Evolutionary conservation across 1,284 basidiomycete species (phyloP).

Genomic region (Tilletia indica): DNA sequence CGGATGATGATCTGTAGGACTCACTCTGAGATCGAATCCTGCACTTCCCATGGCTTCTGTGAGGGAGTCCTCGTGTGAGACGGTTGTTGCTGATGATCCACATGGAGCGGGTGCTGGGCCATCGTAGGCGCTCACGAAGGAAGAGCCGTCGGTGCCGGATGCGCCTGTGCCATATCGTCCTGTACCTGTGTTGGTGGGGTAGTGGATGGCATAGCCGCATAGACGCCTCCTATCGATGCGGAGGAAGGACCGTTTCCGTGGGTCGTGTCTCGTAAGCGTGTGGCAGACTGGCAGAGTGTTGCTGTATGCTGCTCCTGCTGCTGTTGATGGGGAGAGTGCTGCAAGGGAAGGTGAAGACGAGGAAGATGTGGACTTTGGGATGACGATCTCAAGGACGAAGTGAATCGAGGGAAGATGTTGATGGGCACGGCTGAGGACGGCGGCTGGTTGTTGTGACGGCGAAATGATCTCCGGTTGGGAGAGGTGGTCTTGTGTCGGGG

Average conservation of each 20-base stretch:
- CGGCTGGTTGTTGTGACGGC: neutral
- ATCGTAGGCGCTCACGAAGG: neutral
- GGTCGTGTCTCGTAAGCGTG: too few relatives aligned
- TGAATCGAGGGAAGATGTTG: neutral
- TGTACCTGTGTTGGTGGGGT: neutral
- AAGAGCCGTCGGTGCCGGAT: neutral
- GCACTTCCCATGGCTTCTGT: slow-evolving; percentile 49
- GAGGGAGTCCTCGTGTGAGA: slow-evolving; percentile 35
- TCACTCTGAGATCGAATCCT: slow-evolving; percentile 42
- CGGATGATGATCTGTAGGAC: neutral
- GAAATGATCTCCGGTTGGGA: neutral
- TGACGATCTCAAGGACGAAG: slow-evolving; percentile 11
- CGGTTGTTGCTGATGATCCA: neutral
- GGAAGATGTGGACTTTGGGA: neutral
- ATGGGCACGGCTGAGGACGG: neutral
- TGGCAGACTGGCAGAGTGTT: neutral
- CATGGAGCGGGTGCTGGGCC: neutral
- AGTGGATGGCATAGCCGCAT: too few relatives aligned
- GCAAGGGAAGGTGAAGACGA: neutral
- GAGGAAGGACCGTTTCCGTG: neutral
- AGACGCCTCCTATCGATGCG: too few relatives aligned
- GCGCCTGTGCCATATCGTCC: neutral
- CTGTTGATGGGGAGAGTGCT: neutral
- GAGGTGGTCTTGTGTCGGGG: too few relatives aligned
- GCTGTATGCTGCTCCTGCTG: too few relatives aligned